Evolutionary conservation across 257 asterid genomes (phyloP), one percentile per base, ranked within the genome.

Genomic region (Cordia subcordata): DNA sequence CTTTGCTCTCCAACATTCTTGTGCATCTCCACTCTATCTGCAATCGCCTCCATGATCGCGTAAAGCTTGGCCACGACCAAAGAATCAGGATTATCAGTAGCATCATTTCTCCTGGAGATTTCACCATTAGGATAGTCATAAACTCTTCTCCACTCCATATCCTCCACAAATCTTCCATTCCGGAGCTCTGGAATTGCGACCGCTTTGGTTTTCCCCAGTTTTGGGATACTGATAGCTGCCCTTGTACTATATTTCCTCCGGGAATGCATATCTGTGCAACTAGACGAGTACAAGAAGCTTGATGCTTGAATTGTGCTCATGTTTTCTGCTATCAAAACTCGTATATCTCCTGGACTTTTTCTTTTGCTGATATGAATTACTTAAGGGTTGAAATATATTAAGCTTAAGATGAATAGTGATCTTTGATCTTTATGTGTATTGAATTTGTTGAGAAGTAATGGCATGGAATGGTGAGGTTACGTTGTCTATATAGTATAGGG

Each of bases 11-110:
- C 78, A 4, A 78, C 57, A 20, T 70, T 78, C 13, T 63, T 59
- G 49, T 78, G 71, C 78, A 72, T 68, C 54, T 76, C 75, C 9
- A 68, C 56, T 59, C 78, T 69, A 39, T 76, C 81, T 0, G 77
- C 57, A 39, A 78, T 75, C 9, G 64, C 71, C 58, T 78, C 83
- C 39, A 57, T 35, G 35, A 77, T 13, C 0, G 73, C 73, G 20
- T 70, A 57, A 12, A 77, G 65, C 59, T 70, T 77, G 16, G 60
- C 68, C 11, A 55, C 19, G 12, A 46, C 65, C 14, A 68, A 4
- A 4, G 74, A 15, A 27, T 51, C 60, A 38, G 18, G 9, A 11
- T 1, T 27, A 42, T 4, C 10, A 42, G 3, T 10, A n/a, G n/a
- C n/a, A 42, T 42, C 47, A 42, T 8, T 11, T 11, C 47, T 42